These are phyloP conservation scores for Fusarium lyarnte DNA, from an alignment of 2,329 filamentous ascomycete species.

Conservation along the genomic window DNA sequence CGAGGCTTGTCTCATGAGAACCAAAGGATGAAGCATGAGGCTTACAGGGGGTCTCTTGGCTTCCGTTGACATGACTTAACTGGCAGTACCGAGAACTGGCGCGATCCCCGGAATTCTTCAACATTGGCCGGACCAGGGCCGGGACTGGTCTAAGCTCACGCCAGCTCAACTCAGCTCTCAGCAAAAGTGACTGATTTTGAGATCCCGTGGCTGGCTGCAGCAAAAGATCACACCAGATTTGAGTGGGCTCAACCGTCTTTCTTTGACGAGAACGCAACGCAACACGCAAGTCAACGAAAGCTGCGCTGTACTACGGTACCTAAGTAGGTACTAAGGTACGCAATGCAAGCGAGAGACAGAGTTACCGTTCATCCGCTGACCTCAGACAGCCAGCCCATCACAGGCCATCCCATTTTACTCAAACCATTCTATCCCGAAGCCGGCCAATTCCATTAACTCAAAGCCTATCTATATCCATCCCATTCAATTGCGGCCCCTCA, in stretches of 20 bases:
- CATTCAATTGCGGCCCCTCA: conserved; percentile 24
- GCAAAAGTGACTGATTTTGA: conserved; percentile 9
- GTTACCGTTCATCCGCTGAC: conserved; percentile 30
- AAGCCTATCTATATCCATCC: conserved; percentile 13
- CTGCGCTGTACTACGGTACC: too few species aligned
- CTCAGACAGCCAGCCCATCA: conserved; percentile 21
- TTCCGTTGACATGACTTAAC: neutral
- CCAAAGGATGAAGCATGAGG: conserved; percentile 30
- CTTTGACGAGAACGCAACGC: conserved; percentile 7
- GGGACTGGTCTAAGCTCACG: conserved; percentile 14
- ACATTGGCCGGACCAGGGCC: conserved; percentile 24
- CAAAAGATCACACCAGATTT: conserved; percentile 27
- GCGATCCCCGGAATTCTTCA: conserved; percentile 26
- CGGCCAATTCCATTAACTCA: conserved; percentile 25
- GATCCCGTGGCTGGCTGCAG: conserved; percentile 23
- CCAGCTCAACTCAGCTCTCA: conserved; percentile 17
- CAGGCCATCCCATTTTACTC: neutral
- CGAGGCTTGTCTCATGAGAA: conserved; percentile 25
- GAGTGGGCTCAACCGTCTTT: conserved; percentile 12
- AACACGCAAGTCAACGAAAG: neutral
- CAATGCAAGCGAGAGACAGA: conserved; percentile 19
- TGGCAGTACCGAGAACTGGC: conserved; percentile 29
- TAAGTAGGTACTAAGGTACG: neutral
- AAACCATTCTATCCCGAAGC: conserved; percentile 31
- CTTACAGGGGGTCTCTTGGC: conserved; percentile 1